Conservation (phyloP, 805 yeast genomes). For the Clavispora vitiphila region DNA sequence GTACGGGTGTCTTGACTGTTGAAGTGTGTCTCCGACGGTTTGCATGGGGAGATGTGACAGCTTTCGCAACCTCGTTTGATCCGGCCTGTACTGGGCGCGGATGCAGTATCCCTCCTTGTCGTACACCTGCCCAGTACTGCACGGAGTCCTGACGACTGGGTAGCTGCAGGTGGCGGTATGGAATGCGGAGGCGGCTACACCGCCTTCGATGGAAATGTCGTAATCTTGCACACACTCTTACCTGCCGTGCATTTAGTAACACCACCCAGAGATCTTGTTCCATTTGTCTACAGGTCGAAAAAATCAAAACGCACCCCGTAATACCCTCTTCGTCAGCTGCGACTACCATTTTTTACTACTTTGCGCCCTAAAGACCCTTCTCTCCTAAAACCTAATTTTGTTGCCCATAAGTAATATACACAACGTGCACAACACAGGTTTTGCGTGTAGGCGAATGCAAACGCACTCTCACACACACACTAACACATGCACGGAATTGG, state of each 20-base stretch:
- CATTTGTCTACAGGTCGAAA: neutral
- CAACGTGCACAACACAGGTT: too few relatives aligned
- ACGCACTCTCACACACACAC: too few relatives aligned
- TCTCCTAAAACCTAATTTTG: neutral
- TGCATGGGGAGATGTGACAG: too few relatives aligned
- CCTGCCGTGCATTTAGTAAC: neutral
- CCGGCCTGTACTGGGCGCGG: neutral
- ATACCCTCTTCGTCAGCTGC: too few relatives aligned
- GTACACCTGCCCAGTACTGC: neutral
- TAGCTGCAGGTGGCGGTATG: neutral
- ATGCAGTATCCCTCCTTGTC: neutral
- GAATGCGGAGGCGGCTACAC: neutral
- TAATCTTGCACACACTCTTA: neutral
- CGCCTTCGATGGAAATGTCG: neutral
- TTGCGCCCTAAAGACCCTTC: too few relatives aligned
- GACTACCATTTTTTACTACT: too few relatives aligned
- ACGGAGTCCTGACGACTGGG: neutral
- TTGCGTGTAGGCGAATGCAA: neutral
- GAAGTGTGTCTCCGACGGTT: too few relatives aligned
- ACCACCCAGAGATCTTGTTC: neutral
- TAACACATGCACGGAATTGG: too few relatives aligned
- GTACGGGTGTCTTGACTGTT: neutral
- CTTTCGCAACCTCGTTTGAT: too few relatives aligned
- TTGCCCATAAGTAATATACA: too few relatives aligned
- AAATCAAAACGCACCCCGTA: too few relatives aligned